Conservation (phyloP, 805 yeast genomes). For the Zygosaccharomyces siamensis region DNA sequence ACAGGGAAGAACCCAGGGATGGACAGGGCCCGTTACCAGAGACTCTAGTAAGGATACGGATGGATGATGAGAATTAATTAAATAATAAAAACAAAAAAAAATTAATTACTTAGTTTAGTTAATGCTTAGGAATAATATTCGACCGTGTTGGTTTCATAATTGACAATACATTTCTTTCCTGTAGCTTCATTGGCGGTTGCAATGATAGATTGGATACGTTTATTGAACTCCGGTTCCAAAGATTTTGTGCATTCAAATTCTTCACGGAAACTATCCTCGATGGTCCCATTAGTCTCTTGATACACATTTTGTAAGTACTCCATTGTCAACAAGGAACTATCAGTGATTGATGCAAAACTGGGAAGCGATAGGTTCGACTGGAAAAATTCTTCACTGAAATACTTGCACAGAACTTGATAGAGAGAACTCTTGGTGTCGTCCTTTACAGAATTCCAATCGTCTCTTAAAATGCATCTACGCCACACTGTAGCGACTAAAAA, state of each 20-base stretch:
- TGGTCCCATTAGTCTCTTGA: conserved; percentile 7
- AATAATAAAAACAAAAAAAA: background rate
- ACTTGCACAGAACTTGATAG: conserved; percentile 41
- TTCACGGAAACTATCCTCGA: conserved; percentile 11
- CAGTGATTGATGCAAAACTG: conserved; percentile 13
- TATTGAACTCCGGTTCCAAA: conserved; percentile 22
- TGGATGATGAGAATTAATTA: conserved; percentile 33
- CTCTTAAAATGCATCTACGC: conserved; percentile 53
- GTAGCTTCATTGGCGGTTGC: conserved; percentile 38
- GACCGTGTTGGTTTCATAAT: conserved; percentile 36
- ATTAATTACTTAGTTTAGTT: background rate
- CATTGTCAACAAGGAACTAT: conserved; percentile 12
- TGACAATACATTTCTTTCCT: conserved; percentile 34
- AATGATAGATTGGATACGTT: conserved; percentile 33
- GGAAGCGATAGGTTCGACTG: conserved; percentile 32
- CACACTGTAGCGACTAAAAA: conserved; percentile 43
- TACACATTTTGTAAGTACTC: conserved; percentile 21
- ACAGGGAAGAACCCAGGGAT: conserved; percentile 31
- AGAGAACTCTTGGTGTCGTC: conserved; percentile 42
- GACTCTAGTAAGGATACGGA: conserved; percentile 54
- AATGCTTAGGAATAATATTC: conserved; percentile 18
- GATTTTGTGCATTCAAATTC: conserved; percentile 17
- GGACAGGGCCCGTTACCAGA: conserved; percentile 54
- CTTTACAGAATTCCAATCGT: conserved; percentile 40
- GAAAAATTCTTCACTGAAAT: conserved; percentile 35